Conservation (phyloP, 2,329 filamentous ascomycete species). For the Aspergillus latus region DNA sequence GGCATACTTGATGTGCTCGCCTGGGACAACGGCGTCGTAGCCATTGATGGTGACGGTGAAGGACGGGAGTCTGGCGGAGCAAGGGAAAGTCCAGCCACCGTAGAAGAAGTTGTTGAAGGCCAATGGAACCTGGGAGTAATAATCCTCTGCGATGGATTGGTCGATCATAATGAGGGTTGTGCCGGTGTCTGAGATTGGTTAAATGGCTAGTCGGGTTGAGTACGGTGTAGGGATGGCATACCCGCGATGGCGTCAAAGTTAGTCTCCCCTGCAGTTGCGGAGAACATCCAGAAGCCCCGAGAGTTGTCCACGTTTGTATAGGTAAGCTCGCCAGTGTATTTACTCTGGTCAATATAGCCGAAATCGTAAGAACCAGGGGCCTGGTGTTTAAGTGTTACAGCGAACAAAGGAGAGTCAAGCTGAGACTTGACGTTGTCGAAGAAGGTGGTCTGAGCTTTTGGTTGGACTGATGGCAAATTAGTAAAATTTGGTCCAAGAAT, state of each 20-base stretch:
- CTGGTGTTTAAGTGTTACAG: conserved; percentile 56
- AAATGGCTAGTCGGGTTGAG: not conserved
- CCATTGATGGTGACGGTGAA: conserved; percentile 55
- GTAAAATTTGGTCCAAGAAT: not conserved
- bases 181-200: conserved; percentile 57
- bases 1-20: conserved; percentile 57
- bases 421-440: conserved; percentile 58
- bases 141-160: conserved; percentile 53
- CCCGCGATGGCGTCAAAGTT: conserved; percentile 57
- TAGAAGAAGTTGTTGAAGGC: conserved; percentile 48
- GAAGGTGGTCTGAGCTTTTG: conserved; percentile 55
- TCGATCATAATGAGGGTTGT: conserved; percentile 66
- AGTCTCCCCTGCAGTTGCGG: conserved; percentile 47
- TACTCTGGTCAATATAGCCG: conserved; percentile 58
- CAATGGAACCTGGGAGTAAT: conserved; percentile 60
- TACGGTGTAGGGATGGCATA: conserved; percentile 12
- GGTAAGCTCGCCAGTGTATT: conserved; percentile 59
- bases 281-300: conserved; percentile 66
- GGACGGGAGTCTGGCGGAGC: conserved; percentile 52
- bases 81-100: conserved; percentile 59
- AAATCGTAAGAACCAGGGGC: conserved; percentile 56
- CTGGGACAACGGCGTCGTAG: conserved; percentile 53
- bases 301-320: conserved; percentile 58
- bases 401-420: conserved; percentile 55
- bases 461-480: conserved; percentile 38